These are phyloP conservation scores for Elsinoe batatas DNA, from an alignment of 2,329 filamentous ascomycete species.

Conservation along the genomic window DNA sequence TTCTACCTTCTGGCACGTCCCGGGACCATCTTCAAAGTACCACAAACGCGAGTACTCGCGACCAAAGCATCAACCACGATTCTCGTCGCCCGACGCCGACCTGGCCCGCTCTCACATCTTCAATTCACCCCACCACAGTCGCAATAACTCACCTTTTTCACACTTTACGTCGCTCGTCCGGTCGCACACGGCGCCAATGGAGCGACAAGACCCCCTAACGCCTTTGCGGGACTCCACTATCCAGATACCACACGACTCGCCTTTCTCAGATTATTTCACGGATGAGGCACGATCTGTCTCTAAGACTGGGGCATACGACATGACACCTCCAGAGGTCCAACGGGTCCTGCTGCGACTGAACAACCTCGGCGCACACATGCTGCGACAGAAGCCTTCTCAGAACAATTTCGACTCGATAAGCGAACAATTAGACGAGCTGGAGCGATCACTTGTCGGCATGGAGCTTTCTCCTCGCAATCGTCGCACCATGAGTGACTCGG, in stretches of 20 bases:
- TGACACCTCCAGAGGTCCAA: conserved; percentile 22
- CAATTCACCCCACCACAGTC: conserved; percentile 7
- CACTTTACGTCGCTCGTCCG: conserved; percentile 14
- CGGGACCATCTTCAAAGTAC: conserved; percentile 25
- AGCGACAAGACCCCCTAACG: conserved; percentile 14
- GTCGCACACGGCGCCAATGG: conserved; percentile 14
- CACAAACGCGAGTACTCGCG: conserved; percentile 20
- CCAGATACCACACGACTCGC: conserved; percentile 23
- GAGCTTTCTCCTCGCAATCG: background rate
- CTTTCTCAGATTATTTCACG: conserved; percentile 34
- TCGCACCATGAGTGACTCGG: conserved; percentile 11
- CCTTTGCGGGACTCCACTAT: conserved; percentile 13
- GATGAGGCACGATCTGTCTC: conserved; percentile 25
- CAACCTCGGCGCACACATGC: conserved; percentile 28
- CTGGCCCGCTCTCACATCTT: background rate
- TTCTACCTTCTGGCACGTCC: conserved; percentile 22
- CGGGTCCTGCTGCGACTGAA: conserved; percentile 30
- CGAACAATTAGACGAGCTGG: conserved; percentile 25
- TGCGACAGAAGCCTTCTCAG: conserved; percentile 20
- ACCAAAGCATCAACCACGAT: conserved; percentile 7
- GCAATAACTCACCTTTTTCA: conserved; percentile 13
- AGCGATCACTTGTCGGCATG: conserved; percentile 22
- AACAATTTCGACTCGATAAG: conserved; percentile 13
- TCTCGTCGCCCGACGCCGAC: conserved; percentile 6
- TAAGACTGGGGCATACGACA: conserved; percentile 14